Base-by-base conservation (phyloP, 192 early-diverging fungal species). In the Coemansia asiatica region DNA sequence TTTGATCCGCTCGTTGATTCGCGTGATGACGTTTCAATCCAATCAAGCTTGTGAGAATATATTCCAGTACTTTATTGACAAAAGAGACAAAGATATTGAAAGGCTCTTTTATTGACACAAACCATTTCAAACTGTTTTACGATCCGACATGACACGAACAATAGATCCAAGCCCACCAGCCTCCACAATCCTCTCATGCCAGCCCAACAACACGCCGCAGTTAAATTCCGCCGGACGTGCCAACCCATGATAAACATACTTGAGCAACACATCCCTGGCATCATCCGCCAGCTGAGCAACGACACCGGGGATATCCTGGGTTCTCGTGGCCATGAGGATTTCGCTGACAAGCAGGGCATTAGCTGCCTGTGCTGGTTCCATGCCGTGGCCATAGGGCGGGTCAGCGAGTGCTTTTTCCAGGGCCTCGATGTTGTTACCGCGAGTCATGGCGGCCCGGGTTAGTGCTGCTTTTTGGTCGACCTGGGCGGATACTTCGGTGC, bases 151-250 rank as follows among this genome's bases (percentile, higher is more conserved):
- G n/a, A 94, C 93, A 40, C 96, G 89, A 36, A 96, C 90, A 68
- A 98, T 93, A 27, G 87, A 86, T 18, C 95, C 95, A 40, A 93
- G 82, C 22, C 96, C 96, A 48, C 88, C 91, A 53, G 89, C 87
- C 76, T 96, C 93, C 23, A 88, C 87, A n/a, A 96, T 91, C 82
- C 96, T 94, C 64, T 98, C 95, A 66, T 98, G 96, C 95, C 95
- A 98, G 63, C 84, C 83, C 62, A 98, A 79, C 62, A 98, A 68
- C 54, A 93, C 84, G 15, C 88, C 88, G 53, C 93, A 90, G 65
- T 94, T 95, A 64, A 85, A 94, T 54, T 79, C 69, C 19, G 94
- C 92, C 2, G 96, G 96, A 21, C 79, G 80, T 7, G 88, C 90
- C 88, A 98, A 85, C 18, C 93, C 95, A 25, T 91, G 85, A 82